phyloP scores from a whole-genome alignment of 2,329 filamentous ascomycete species.

The Gaeumannomyces sp. region DNA sequence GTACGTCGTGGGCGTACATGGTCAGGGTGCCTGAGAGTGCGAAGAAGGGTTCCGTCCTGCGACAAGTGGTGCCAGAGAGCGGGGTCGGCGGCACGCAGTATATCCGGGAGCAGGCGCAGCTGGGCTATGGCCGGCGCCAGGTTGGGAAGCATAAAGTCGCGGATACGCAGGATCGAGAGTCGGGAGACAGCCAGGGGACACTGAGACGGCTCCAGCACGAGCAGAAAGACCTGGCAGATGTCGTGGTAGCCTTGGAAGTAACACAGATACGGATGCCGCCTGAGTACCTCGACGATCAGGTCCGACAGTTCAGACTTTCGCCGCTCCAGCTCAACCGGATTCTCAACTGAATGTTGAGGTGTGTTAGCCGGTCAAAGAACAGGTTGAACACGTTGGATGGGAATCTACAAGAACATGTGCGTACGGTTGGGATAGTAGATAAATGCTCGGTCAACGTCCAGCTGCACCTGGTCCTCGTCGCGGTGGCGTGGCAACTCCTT shows the following conservation, averaged over 20 bases:
- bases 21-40: slow-evolving; percentile 90
- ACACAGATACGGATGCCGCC: slow-evolving; percentile 74
- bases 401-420: slow-evolving; percentile 18
- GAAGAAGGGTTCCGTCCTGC: slow-evolving; percentile 78
- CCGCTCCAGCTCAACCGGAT: slow-evolving; percentile 58
- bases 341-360: slow-evolving; percentile 46
- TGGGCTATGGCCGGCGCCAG: slow-evolving; percentile 76
- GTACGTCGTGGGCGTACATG: slow-evolving; percentile 93
- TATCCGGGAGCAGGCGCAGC: slow-evolving; percentile 78
- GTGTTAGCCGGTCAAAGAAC: not conserved
- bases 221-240: slow-evolving; percentile 89
- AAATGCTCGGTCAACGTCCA: slow-evolving; percentile 95
- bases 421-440: slow-evolving; percentile 86
- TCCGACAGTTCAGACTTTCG: slow-evolving; percentile 73
- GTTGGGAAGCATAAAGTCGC: slow-evolving; percentile 95
- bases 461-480: slow-evolving; percentile 84
- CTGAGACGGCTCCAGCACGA: slow-evolving; percentile 64
- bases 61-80: slow-evolving; percentile 69
- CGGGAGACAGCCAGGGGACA: slow-evolving; percentile 63
- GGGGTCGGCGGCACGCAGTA: slow-evolving; percentile 67
- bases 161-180: slow-evolving; percentile 84
- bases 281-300: slow-evolving; percentile 75
- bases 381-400: not conserved
- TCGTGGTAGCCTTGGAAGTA: slow-evolving; percentile 99
- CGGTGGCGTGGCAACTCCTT: slow-evolving; percentile 63